These are phyloP conservation scores for Solanum chilense DNA, from an alignment of 257 asterid genomes.

Conservation along the genomic window DNA sequence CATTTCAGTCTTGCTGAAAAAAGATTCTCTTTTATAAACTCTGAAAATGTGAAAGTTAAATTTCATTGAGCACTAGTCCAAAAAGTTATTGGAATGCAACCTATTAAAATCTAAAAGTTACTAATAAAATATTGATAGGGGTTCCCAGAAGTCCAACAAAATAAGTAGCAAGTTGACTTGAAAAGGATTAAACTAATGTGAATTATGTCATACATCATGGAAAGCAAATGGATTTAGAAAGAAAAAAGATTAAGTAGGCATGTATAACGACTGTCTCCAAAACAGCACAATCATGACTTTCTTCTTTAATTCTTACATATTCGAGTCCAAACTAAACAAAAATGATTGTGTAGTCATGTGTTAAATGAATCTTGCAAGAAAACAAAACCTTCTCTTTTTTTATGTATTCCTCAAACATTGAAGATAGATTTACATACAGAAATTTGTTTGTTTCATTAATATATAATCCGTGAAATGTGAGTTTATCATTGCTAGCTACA, in stretches of 20 bases:
- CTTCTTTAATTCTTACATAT: not conserved
- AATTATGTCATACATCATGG: not conserved
- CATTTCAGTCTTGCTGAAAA: not conserved
- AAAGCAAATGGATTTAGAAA: not conserved
- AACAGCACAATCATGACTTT: not conserved
- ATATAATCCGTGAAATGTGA: not conserved
- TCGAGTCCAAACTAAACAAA: not conserved
- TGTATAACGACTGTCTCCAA: not conserved
- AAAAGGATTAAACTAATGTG: not conserved
- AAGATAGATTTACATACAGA: not conserved
- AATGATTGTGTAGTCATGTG: not conserved
- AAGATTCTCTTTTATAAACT: not conserved
- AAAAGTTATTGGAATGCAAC: not conserved
- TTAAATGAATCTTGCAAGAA: not conserved
- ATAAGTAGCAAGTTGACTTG: not conserved
- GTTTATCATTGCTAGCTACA: not conserved
- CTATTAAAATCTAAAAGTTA: not conserved
- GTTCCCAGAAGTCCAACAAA: not conserved
- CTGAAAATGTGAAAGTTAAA: not conserved
- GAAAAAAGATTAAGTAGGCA: no score
- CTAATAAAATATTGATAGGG: not conserved
- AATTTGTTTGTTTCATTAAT: not conserved
- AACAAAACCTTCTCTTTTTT: not conserved
- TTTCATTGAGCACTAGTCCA: not conserved
- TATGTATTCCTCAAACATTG: not conserved